phyloP scores from a whole-genome alignment of 176 grass and related monocot species.

The Musa beccarii region DNA sequence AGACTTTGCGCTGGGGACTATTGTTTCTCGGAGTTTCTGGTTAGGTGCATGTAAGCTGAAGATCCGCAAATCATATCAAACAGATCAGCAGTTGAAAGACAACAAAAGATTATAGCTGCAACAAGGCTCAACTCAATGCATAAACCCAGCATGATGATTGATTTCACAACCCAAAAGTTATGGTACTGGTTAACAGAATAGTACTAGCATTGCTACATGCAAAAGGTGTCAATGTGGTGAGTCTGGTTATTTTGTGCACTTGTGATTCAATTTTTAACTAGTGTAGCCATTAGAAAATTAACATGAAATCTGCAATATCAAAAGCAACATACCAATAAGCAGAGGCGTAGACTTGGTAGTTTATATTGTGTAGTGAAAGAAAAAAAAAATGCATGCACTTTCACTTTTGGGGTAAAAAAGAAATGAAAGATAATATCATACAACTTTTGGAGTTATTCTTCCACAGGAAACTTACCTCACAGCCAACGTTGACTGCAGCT shows the following conservation, averaged over 20 bases:
- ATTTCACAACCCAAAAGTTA: not conserved
- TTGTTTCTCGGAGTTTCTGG: conserved; percentile 70
- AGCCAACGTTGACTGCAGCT: conserved; percentile 89
- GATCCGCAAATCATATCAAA: not conserved
- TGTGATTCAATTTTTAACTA: not conserved
- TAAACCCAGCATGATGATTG: not conserved
- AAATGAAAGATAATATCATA: no score
- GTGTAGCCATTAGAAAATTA: not conserved
- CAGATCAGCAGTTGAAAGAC: not conserved
- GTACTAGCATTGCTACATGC: not conserved
- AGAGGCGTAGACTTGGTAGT: not conserved
- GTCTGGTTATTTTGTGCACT: no score
- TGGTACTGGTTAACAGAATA: not conserved
- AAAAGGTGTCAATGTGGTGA: not conserved
- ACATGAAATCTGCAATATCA: not conserved
- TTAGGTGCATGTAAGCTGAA: conserved; percentile 80
- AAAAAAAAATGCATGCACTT: not conserved
- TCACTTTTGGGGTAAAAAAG: not conserved
- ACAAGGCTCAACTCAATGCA: not conserved
- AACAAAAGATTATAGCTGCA: not conserved
- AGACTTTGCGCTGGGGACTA: conserved; percentile 86
- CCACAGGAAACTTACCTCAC: conserved; percentile 40
- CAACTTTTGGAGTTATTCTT: not conserved
- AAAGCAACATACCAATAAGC: not conserved
- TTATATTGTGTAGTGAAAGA: not conserved